A percentile compares a stretch with the other conserved stretches of the same genome.
Conservation (phyloP, 1,139 yeast species). For the Saccharomyces hybrid region DNA sequence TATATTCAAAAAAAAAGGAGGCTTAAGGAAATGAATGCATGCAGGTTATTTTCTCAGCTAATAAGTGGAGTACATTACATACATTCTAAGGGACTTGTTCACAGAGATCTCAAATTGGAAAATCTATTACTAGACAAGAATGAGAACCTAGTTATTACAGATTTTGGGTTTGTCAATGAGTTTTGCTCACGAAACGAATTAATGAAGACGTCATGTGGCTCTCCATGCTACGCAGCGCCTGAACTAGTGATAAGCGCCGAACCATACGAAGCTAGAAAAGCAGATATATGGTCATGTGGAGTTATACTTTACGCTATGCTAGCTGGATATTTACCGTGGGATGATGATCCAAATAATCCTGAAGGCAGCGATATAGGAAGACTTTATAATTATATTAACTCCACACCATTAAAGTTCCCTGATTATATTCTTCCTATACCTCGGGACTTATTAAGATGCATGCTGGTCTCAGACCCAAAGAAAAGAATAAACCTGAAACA, state of each 20-base stretch:
- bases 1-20: conserved; percentile 81
- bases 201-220: conserved; percentile 96
- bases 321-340: conserved; percentile 95
- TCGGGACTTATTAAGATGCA: conserved; percentile 78
- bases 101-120: conserved; percentile 69
- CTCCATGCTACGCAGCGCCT: conserved; percentile 98
- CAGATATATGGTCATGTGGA: conserved; percentile 96
- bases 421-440: conserved; percentile 90
- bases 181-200: conserved; percentile 64
- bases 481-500: conserved; percentile 63
- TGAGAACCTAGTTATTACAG: conserved; percentile 67
- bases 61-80: conserved; percentile 90
- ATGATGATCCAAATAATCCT: conserved; percentile 94
- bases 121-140: conserved; percentile 59
- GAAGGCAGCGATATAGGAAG: conserved; percentile 91
- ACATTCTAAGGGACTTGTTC: conserved; percentile 60
- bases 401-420: conserved; percentile 89
- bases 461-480: conserved; percentile 63
- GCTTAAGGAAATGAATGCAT: conserved; percentile 79
- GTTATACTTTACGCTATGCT: conserved; percentile 96
- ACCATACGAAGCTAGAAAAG: conserved; percentile 87
- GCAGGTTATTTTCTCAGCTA: conserved; percentile 84
- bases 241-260: conserved; percentile 81
- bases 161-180: conserved; percentile 87
- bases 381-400: conserved; percentile 83